Percentiles rank a stretch among this genome's conserved stretches.
These are phyloP conservation scores for Arthrobotrys musiformis DNA, from an alignment of 2,329 filamentous ascomycete species.

Conservation along the genomic window DNA sequence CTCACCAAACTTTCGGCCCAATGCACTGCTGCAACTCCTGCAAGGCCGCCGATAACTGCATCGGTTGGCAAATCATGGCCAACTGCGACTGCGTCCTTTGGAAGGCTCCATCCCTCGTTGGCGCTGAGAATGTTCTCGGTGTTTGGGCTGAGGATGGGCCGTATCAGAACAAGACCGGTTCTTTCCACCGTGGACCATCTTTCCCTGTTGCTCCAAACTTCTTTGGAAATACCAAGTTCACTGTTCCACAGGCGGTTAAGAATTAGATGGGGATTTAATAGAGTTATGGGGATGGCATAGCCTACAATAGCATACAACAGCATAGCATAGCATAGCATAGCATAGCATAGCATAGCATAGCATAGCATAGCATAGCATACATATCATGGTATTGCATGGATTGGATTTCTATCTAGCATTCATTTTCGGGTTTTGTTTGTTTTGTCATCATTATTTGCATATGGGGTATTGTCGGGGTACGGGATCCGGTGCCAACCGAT, in stretches of 20 bases:
- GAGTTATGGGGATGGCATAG: not conserved
- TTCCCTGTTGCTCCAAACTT: conserved; percentile 40
- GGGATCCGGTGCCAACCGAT: not conserved
- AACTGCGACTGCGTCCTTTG: conserved; percentile 35
- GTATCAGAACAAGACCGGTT: conserved; percentile 32
- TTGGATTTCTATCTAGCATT: conserved; percentile 3
- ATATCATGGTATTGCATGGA: too few relatives aligned
- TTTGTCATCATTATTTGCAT: conserved; percentile 10
- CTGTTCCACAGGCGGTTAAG: not conserved
- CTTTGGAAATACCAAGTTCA: conserved; percentile 23
- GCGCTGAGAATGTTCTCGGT: not conserved
- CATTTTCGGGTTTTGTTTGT: not conserved
- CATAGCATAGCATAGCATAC: not conserved
- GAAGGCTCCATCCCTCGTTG: conserved; percentile 2
- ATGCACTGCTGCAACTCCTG: conserved; percentile 43
- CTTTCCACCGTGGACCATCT: conserved; percentile 41
- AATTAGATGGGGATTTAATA: not conserved
- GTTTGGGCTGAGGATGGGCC: conserved; percentile 37
- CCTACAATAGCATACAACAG: not conserved
- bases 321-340: conserved; percentile 10
- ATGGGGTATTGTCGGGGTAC: not conserved
- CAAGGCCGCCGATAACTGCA: conserved; percentile 23
- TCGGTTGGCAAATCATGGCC: conserved; percentile 43
- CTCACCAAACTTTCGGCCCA: conserved; percentile 42
- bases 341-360: not conserved